These are phyloP conservation scores for Diaporthe citriasiana DNA, from an alignment of 2,329 filamentous ascomycete genomes.

Conservation along the genomic window DNA sequence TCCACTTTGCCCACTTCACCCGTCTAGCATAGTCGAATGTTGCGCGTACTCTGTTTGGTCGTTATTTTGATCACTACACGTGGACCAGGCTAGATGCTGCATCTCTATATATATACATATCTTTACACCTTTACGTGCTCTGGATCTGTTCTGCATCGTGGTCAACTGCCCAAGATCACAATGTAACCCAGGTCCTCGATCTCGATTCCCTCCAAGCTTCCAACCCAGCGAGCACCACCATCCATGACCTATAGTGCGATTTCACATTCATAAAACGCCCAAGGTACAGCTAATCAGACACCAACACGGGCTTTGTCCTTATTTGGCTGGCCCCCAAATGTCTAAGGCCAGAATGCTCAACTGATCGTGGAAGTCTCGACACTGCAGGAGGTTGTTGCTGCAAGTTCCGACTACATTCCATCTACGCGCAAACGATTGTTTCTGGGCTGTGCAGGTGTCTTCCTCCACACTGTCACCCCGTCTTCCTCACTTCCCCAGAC, in stretches of 20 bases:
- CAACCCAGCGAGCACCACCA: neutral
- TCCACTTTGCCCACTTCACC: neutral
- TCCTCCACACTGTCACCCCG: neutral
- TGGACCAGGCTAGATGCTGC: neutral
- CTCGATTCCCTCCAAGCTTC: constrained; percentile 12
- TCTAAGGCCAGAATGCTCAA: neutral
- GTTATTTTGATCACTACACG: neutral
- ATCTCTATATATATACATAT: neutral
- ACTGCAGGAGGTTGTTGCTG: neutral
- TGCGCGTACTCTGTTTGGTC: constrained; percentile 11
- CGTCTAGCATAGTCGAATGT: neutral
- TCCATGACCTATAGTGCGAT: constrained; percentile 23
- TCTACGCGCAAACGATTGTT: neutral
- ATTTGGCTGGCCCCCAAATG: neutral
- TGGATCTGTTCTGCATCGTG: neutral
- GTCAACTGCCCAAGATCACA: neutral
- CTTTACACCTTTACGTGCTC: neutral
- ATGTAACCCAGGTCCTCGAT: constrained; percentile 7
- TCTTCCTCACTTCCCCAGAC: neutral
- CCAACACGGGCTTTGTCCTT: neutral
- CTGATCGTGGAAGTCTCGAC: neutral
- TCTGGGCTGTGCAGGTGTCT: neutral
- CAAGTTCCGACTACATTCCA: neutral
- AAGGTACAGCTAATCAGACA: neutral
- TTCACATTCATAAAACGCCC: constrained; percentile 12